These are phyloP conservation scores for Cichorium intybus DNA, from an alignment of 140 eudicot species.

Conservation along the genomic window DNA sequence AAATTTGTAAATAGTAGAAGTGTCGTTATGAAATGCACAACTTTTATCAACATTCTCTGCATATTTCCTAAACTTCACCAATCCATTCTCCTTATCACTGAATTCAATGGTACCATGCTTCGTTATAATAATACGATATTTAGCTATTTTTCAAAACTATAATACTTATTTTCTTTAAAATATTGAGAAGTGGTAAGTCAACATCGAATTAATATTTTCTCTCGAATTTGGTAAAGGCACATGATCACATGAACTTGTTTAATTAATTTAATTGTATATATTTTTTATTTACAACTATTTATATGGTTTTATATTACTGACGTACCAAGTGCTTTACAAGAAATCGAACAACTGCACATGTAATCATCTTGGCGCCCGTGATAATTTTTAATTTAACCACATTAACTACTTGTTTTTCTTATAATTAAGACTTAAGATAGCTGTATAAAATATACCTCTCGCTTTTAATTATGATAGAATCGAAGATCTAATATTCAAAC, in stretches of 20 bases:
- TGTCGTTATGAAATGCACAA: not conserved
- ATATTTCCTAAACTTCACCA: not conserved
- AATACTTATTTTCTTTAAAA: not conserved
- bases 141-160: not conserved
- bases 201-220: slow-evolving; percentile 11
- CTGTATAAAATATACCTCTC: not conserved
- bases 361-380: slow-evolving; percentile 13
- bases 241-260: slow-evolving; percentile 4
- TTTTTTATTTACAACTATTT: not conserved
- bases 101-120: not conserved
- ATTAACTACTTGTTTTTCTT: not conserved
- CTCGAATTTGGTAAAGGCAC: slow-evolving; percentile 14
- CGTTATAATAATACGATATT: not conserved
- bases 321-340: slow-evolving; percentile 1
- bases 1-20: not conserved
- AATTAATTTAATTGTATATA: not conserved
- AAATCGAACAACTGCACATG: slow-evolving; percentile 15
- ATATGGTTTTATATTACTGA: not conserved
- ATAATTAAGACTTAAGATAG: too few species aligned
- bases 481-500: not conserved
- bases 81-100: not conserved
- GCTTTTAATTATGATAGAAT: not conserved
- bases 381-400: not conserved
- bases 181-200: slow-evolving; percentile 1
- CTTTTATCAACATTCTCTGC: slow-evolving; percentile 7